Base-by-base conservation (phyloP, 768 basidiomycete species). In the Mycena sanguinolenta region DNA sequence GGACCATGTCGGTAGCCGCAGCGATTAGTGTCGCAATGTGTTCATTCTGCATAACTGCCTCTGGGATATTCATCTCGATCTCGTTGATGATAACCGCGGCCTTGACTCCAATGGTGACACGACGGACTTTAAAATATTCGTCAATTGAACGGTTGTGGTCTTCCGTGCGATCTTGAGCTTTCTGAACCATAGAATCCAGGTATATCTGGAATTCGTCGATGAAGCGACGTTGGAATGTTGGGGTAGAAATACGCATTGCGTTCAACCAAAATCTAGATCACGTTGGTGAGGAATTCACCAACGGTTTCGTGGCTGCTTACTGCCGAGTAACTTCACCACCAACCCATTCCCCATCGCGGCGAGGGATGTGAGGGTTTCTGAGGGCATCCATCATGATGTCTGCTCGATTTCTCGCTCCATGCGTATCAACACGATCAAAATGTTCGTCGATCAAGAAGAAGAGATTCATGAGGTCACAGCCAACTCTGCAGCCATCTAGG, bases 361-460 rank as follows among this genome's bases (percentile, higher is more conserved):
- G 79, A 17, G 75, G 68, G 34, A 69, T 67, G 38, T 76, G 57
- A 7, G 82, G 82, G 49, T 81, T 74, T 32, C 61, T 63, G 3
- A 82, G 57, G 2, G 75, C 81, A 61, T 80, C 75, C 53, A 79
- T 75, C 30, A 77, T 71, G 16, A 78, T 64, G 17, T 80, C 73
- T 10, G 67, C 77, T 39, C 58, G 62, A 2, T 46, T 23, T 21
- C 70, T 74, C 32, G 78, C 81, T 10, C 65, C 75, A 2, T 67
- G 32, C 2, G 69, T 76, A 23, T 67, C 65, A 23, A 53, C 72
- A 12, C 71, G 59, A 58, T 82, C 81, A 46, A 78, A 75, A 65
- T 76, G 76, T 58, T 81, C 76, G 62, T 82, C 81, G 44, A 79
- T 55, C n/a, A 79, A 64, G 68, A 79, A 79, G 71, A 78, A 75